A percentile compares a stretch with the other conserved stretches of the same genome.
These are phyloP conservation scores for Diatrype stigma DNA, from an alignment of 2,329 filamentous ascomycete species.

Conservation along the genomic window DNA sequence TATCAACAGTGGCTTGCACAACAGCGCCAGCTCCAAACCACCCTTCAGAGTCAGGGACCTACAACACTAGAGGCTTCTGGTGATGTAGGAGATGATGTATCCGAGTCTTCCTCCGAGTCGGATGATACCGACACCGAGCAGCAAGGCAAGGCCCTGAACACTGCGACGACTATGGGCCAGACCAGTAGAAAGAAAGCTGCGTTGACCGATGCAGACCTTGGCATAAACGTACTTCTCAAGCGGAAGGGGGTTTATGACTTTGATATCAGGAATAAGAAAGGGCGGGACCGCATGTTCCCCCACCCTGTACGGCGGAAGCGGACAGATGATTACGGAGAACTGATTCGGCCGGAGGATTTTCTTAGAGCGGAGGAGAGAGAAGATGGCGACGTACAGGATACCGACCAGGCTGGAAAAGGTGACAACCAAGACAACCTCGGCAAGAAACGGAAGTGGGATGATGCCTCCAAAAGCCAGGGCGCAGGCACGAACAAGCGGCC, in stretches of 20 bases:
- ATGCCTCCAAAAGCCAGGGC: constrained; percentile 44
- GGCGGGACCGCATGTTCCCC: constrained; percentile 88
- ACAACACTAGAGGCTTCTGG: constrained; percentile 64
- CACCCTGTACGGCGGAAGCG: constrained; percentile 75
- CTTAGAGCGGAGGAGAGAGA: constrained; percentile 89
- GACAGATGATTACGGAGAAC: constrained; percentile 86
- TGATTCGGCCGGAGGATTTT: constrained; percentile 92
- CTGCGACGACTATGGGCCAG: constrained; percentile 80
- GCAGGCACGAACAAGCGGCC: constrained; percentile 57
- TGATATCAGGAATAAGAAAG: constrained; percentile 85
- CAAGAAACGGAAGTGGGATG: constrained; percentile 93
- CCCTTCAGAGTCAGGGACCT: constrained; percentile 65
- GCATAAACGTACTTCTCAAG: constrained; percentile 84
- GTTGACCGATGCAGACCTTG: constrained; percentile 83
- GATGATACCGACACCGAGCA: constrained; percentile 88
- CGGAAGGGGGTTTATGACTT: constrained; percentile 91
- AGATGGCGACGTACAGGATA: constrained; percentile 61
- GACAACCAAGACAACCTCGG: constrained; percentile 64
- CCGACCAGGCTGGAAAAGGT: constrained; percentile 45
- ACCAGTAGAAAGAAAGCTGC: constrained; percentile 80
- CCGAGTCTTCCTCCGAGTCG: constrained; percentile 79
- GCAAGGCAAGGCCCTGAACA: constrained; percentile 86
- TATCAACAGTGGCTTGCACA: constrained; percentile 94
- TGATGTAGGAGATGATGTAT: constrained; percentile 77
- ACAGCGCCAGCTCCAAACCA: constrained; percentile 81